Conservation (phyloP, 2,329 filamentous ascomycete genomes). For the Fusarium ramigenum region DNA sequence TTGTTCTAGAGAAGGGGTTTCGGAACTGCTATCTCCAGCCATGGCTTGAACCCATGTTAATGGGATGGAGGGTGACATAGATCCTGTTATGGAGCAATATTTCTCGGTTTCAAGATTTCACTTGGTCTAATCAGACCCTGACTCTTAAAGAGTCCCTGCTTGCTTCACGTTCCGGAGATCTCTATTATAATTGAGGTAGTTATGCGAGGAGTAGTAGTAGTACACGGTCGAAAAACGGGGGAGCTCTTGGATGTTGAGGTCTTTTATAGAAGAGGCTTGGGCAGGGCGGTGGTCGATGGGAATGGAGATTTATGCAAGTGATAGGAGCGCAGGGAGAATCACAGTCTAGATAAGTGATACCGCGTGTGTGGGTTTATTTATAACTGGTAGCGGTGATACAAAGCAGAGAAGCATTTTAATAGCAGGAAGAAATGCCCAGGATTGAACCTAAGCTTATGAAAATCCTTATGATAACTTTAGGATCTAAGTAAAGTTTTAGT, state of each 20-base stretch:
- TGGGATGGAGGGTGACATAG: not conserved
- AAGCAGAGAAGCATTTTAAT: not conserved
- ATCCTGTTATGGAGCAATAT: not conserved
- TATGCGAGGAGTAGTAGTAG: not conserved
- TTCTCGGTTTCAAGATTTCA: not conserved
- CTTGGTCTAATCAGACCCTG: not conserved
- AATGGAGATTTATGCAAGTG: not conserved
- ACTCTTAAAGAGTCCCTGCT: too few relatives aligned
- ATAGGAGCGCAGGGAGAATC: not conserved
- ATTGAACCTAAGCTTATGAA: not conserved
- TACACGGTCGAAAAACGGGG: not conserved
- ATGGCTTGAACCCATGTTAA: not conserved
- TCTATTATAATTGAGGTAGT: not conserved
- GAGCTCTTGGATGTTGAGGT: not conserved
- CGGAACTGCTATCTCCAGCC: not conserved
- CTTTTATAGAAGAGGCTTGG: not conserved
- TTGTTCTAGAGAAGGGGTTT: not conserved
- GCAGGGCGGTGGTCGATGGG: not conserved
- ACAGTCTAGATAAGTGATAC: not conserved
- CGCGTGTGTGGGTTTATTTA: not conserved
- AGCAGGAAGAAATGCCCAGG: not conserved
- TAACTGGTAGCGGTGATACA: not conserved
- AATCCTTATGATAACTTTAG: not conserved
- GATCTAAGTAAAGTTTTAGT: not conserved
- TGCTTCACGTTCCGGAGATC: not conserved